phyloP scores from a whole-genome alignment of 306 rosid genomes.

The Ammopiptanthus mongolicus region DNA sequence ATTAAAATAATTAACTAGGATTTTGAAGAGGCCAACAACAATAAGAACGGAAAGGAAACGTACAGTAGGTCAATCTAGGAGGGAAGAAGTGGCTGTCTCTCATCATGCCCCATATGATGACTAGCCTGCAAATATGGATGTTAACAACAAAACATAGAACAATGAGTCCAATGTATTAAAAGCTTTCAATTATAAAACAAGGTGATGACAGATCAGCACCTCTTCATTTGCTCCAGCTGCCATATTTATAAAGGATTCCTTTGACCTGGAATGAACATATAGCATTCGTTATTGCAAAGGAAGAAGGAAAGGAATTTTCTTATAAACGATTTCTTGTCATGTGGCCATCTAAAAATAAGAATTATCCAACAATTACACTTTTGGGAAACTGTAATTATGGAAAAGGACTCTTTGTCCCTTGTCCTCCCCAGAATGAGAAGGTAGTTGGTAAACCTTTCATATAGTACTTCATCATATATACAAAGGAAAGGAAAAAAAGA shows the following conservation, averaged over 20 bases:
- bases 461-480: not conserved
- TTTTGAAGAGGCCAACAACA: not conserved
- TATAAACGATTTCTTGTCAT: not conserved
- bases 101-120: slow-evolving; percentile 70
- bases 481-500: not conserved
- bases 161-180: not conserved
- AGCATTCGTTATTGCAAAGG: slow-evolving; percentile 11
- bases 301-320: not conserved
- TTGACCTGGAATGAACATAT: slow-evolving; percentile 53
- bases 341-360: not conserved
- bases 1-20: not conserved
- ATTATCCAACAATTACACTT: not conserved
- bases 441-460: slow-evolving; percentile 6
- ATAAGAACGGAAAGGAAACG: slow-evolving; percentile 3
- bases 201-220: slow-evolving; percentile 38
- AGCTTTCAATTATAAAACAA: not conserved
- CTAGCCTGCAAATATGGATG: slow-evolving; percentile 52
- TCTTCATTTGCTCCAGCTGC: slow-evolving; percentile 98
- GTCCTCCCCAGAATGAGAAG: not conserved
- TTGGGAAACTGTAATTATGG: not conserved
- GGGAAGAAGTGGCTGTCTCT: slow-evolving; percentile 94
- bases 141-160: not conserved
- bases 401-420: not conserved
- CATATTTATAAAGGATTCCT: slow-evolving; percentile 77
- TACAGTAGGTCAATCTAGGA: slow-evolving; percentile 45